Conservation (phyloP, 2,329 filamentous ascomycete genomes). For the Lomentospora prolificans region DNA sequence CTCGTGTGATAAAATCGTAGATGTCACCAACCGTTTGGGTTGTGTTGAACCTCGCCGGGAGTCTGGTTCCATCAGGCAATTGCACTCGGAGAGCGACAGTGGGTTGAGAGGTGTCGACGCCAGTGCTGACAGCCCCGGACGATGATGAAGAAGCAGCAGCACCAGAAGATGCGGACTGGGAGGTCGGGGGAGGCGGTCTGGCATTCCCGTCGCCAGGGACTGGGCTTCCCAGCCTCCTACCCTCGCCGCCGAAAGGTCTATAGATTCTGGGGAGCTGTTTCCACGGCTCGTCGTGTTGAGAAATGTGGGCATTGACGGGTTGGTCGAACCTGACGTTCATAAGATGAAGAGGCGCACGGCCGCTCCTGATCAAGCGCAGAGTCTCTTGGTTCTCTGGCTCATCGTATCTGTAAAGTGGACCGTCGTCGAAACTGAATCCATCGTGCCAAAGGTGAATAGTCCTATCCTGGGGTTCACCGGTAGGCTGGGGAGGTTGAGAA, state of each 20-base stretch:
- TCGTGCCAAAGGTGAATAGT: slow-evolving; percentile 73
- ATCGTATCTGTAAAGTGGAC: slow-evolving; percentile 66
- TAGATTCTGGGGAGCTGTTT: slow-evolving; percentile 63
- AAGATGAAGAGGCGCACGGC: slow-evolving; percentile 66
- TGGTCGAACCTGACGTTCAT: slow-evolving; percentile 69
- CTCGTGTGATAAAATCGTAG: slow-evolving; percentile 62
- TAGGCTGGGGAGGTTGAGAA: slow-evolving; percentile 19
- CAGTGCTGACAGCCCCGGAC: slow-evolving; percentile 13
- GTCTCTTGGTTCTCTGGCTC: slow-evolving; percentile 66
- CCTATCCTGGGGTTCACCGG: slow-evolving; percentile 49
- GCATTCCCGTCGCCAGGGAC: slow-evolving; percentile 48
- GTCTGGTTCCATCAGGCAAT: slow-evolving; percentile 64
- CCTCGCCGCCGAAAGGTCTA: slow-evolving; percentile 62
- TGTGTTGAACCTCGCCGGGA: slow-evolving; percentile 75
- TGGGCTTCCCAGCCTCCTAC: slow-evolving; percentile 66
- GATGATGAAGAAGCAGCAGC: slow-evolving; percentile 21
- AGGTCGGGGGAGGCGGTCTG: slow-evolving; percentile 17
- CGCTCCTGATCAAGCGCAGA: slow-evolving; percentile 65
- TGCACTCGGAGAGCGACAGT: slow-evolving; percentile 65
- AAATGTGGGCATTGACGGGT: slow-evolving; percentile 68
- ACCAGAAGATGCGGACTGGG: slow-evolving; percentile 19
- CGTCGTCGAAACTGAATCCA: slow-evolving; percentile 79
- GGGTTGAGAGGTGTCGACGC: slow-evolving; percentile 57
- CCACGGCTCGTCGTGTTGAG: slow-evolving; percentile 65
- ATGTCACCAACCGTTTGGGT: slow-evolving; percentile 69